Conservation (phyloP, 164 flowering plant genomes). For the Paratinospora sagittata region DNA sequence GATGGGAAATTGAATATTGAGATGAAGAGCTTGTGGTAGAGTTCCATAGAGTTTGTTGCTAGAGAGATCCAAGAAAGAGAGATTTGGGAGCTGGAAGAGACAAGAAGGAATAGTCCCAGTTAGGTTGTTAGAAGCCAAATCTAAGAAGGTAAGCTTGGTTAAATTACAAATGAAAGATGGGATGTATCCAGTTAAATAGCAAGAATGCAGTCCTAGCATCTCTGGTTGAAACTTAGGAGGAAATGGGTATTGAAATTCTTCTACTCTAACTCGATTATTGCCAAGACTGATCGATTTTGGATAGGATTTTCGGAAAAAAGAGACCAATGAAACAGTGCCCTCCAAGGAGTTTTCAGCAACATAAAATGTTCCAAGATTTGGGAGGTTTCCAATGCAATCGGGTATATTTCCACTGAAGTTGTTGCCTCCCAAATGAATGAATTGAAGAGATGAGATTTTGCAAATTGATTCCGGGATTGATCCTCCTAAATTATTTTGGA, state of each 20-base stretch:
- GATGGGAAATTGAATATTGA: neutral
- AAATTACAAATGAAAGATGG: conserved; percentile 11
- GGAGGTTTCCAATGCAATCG: conserved; percentile 16
- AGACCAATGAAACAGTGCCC: conserved; percentile 10
- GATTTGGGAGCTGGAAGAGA: conserved; percentile 15
- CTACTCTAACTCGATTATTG: neutral
- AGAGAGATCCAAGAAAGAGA: conserved; percentile 15
- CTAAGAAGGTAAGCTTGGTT: conserved; percentile 1
- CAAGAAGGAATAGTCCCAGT: conserved; percentile 17
- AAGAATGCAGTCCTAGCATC: conserved; percentile 7
- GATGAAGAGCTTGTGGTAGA: conserved; percentile 9
- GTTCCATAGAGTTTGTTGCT: conserved; percentile 13
- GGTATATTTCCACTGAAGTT: too few species aligned
- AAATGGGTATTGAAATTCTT: too few species aligned
- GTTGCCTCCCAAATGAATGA: too few species aligned
- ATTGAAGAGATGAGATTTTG: too few species aligned
- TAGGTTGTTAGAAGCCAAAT: conserved; percentile 16
- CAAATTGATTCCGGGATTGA: too few species aligned
- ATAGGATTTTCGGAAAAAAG: conserved; percentile 10
- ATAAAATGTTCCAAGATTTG: neutral
- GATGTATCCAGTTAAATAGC: conserved; percentile 14
- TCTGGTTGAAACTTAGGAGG: conserved; percentile 9
- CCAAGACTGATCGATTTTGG: neutral
- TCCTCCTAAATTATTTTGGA: conserved; percentile 14
- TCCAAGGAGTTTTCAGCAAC: too few species aligned